phyloP scores from a whole-genome alignment of 2,329 filamentous ascomycete genomes.

The Colletotrichum gloeosporioides region DNA sequence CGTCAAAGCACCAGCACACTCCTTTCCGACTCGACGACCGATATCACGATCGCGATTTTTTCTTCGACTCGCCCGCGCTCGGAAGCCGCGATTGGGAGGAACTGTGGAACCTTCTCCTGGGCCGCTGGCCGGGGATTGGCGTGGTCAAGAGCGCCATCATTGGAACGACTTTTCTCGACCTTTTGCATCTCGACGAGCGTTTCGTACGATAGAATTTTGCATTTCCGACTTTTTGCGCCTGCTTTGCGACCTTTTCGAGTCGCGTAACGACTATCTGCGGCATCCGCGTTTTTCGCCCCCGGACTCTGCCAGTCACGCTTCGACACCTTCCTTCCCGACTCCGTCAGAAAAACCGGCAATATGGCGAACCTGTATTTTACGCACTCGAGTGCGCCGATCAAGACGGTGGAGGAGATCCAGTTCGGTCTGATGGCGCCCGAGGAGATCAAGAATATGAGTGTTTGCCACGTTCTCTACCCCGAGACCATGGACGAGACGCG shows the following conservation, averaged over 20 bases:
- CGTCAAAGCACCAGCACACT: slow-evolving; percentile 37
- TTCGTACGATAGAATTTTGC: slow-evolving; percentile 27
- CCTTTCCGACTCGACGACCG: slow-evolving; percentile 36
- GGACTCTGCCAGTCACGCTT: neutral
- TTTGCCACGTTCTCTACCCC: slow-evolving; percentile 94
- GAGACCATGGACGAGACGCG: slow-evolving; percentile 99
- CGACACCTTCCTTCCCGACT: slow-evolving; percentile 19
- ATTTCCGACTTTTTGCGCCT: slow-evolving; percentile 24
- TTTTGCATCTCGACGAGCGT: slow-evolving; percentile 36
- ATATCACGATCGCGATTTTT: slow-evolving; percentile 42
- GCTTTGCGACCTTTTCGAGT: slow-evolving; percentile 28
- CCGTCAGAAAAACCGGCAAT: slow-evolving; percentile 45
- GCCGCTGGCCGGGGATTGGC: slow-evolving; percentile 50
- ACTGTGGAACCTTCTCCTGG: slow-evolving; percentile 51
- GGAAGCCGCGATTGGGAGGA: slow-evolving; percentile 50
- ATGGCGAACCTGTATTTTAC: slow-evolving; percentile 95
- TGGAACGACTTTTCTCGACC: slow-evolving; percentile 33
- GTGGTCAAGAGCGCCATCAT: slow-evolving; percentile 48
- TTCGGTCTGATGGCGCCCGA: slow-evolving; percentile 97
- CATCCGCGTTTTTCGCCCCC: neutral
- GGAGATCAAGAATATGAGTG: slow-evolving; percentile 99
- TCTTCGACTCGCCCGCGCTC: slow-evolving; percentile 29
- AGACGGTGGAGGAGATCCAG: slow-evolving; percentile 98
- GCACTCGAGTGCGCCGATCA: slow-evolving; percentile 93
- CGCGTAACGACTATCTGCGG: slow-evolving; percentile 18